Evolutionary conservation across 306 rosid species (phyloP).

Genomic region (Malus orientalis): DNA sequence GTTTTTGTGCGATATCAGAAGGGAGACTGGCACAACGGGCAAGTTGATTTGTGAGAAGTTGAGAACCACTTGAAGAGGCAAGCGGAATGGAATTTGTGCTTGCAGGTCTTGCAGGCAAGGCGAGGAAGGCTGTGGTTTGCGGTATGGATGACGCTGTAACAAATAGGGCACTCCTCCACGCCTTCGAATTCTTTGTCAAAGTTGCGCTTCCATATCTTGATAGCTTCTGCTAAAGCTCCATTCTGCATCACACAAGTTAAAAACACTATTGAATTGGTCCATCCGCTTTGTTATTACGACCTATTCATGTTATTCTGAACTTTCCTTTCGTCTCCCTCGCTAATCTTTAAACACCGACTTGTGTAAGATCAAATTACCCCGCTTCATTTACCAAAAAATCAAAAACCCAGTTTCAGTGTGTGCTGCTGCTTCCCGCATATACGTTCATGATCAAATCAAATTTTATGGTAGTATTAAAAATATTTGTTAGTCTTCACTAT

Average conservation of each 20-base stretch:
- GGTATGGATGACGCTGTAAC: slow-evolving; percentile 95
- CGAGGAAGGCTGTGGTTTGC: slow-evolving; percentile 84
- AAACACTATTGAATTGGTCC: slow-evolving; percentile 6
- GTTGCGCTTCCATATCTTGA: slow-evolving; percentile 86
- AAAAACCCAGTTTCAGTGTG: not conserved
- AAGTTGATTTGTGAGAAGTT: slow-evolving; percentile 93
- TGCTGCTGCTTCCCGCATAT: not conserved
- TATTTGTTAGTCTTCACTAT: not conserved
- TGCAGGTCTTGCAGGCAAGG: slow-evolving; percentile 96
- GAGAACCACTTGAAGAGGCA: slow-evolving; percentile 94
- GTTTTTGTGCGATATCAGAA: slow-evolving; percentile 26
- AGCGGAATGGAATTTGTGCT: slow-evolving; percentile 94
- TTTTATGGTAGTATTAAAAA: not conserved
- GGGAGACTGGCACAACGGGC: slow-evolving; percentile 94
- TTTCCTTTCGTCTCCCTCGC: not conserved
- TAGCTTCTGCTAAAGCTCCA: slow-evolving; percentile 95
- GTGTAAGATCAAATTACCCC: not conserved
- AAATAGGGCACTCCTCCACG: slow-evolving; percentile 94
- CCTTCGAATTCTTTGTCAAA: slow-evolving; percentile 98
- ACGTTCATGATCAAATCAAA: not conserved
- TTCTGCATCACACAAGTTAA: slow-evolving; percentile 49
- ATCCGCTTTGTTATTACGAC: not conserved
- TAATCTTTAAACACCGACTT: not conserved
- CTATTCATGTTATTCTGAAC: not conserved
- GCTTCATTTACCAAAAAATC: not conserved